These are phyloP conservation scores for Chrysopogon serrulatus DNA, from an alignment of 176 grass and related monocot species.

Conservation along the genomic window DNA sequence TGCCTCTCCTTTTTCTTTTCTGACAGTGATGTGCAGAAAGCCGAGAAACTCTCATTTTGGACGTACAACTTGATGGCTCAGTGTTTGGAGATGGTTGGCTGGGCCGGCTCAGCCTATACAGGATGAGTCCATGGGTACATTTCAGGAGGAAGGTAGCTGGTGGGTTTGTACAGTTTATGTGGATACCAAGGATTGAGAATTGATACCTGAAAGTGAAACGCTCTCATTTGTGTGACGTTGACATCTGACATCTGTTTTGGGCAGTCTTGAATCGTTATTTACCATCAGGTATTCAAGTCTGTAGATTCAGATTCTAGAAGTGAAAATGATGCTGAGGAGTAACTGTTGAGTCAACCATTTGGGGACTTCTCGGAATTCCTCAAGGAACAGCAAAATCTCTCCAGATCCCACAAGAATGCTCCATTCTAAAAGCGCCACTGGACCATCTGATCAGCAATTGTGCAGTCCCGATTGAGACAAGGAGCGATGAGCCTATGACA, in stretches of 20 bases:
- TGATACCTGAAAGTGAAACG: constrained; percentile 20
- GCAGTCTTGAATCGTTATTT: not conserved
- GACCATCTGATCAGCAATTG: not conserved
- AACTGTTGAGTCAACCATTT: not conserved
- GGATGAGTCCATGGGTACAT: constrained; percentile 1
- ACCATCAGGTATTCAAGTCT: not conserved
- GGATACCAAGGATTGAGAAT: constrained; percentile 3
- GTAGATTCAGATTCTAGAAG: not conserved
- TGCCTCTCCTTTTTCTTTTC: constrained; percentile 3
- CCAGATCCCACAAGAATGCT: not conserved
- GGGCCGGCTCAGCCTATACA: not conserved
- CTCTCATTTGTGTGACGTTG: not conserved
- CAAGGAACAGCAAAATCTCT: not conserved
- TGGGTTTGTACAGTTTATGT: constrained; percentile 21
- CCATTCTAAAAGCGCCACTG: not conserved
- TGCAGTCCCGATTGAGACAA: not conserved
- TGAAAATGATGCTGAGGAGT: not conserved
- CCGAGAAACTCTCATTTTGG: not conserved
- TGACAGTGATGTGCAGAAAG: constrained; percentile 26
- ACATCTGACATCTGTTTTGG: not conserved
- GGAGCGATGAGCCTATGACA: not conserved
- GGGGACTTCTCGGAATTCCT: not conserved
- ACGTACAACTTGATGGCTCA: constrained; percentile 30
- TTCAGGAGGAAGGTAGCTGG: constrained; percentile 9
- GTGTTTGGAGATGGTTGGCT: constrained; percentile 32